Conservation (phyloP, 2,329 filamentous ascomycete genomes). For the Aspergillus pseudoterreus region DNA sequence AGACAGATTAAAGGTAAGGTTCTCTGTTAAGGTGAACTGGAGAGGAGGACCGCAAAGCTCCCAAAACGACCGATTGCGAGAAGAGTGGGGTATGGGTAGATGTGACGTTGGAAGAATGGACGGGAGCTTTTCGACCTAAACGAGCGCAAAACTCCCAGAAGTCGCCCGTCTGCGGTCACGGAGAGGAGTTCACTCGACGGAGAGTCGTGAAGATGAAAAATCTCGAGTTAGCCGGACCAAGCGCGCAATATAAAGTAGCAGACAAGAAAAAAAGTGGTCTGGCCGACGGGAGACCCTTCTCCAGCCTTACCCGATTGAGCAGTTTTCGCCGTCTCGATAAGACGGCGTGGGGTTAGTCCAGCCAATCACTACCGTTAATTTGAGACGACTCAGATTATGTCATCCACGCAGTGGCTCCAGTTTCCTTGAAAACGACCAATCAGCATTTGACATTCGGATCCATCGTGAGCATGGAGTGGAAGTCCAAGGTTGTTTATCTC, state of each 20-base stretch:
- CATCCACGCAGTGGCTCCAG: no score
- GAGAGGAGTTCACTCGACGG: conserved; percentile 7
- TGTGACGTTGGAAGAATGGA: conserved; percentile 2
- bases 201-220: conserved; percentile 12
- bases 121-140: conserved; percentile 47
- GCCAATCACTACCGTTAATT: not conserved
- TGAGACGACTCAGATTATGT: no score
- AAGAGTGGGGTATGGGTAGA: conserved; percentile 1
- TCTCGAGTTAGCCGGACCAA: conserved; percentile 3
- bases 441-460: not conserved
- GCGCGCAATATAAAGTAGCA: not conserved
- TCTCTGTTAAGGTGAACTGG: not conserved
- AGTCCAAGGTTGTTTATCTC: no score
- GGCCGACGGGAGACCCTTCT: not conserved
- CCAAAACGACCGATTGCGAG: not conserved
- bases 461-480: not conserved
- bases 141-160: conserved; percentile 58
- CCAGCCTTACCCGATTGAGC: conserved; percentile 8
- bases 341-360: not conserved
- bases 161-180: conserved; percentile 45
- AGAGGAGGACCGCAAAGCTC: not conserved
- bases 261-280: not conserved
- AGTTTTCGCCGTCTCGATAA: conserved; percentile 3
- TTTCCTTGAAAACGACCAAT: not conserved
- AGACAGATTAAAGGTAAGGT: no score